Evolutionary conservation across 768 basidiomycete species (phyloP).

Genomic region (Pleurotus citrinopileatus): DNA sequence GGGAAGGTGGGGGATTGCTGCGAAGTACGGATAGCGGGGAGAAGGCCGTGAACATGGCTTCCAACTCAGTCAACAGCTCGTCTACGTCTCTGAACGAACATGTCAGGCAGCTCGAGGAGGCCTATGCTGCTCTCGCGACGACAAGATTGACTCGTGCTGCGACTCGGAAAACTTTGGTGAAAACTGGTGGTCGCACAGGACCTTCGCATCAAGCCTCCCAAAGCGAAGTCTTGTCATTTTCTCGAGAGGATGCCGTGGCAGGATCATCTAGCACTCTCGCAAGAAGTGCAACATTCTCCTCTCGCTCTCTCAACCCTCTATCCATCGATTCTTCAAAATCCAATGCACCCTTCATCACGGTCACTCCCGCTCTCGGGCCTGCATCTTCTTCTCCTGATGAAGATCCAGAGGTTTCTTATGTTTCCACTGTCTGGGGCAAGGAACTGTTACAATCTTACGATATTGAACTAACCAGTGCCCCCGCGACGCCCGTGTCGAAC

Average conservation of each 20-base stretch:
- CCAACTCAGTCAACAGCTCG: background rate
- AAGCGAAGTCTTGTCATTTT: conserved; percentile 5
- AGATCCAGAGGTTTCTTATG: conserved; percentile 5
- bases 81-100: conserved; percentile 2
- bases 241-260: background rate
- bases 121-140: conserved; percentile 4
- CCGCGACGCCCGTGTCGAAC: conserved; percentile 6
- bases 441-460: conserved; percentile 6
- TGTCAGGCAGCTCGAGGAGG: conserved; percentile 4
- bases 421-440: conserved; percentile 6
- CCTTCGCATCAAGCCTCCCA: conserved; percentile 4
- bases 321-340: conserved; percentile 1
- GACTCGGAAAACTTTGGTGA: background rate
- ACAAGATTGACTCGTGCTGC: conserved; percentile 3
- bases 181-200: conserved; percentile 2
- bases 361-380: background rate
- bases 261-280: conserved; percentile 8
- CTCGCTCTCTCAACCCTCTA: background rate
- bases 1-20: background rate
- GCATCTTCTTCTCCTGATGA: background rate
- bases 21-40: background rate
- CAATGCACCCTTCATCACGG: conserved; percentile 8
- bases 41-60: background rate
- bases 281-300: conserved; percentile 6
- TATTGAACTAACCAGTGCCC: conserved; percentile 5